These are phyloP conservation scores for Lactarius hatsudake DNA, from an alignment of 768 basidiomycete species.

Conservation along the genomic window DNA sequence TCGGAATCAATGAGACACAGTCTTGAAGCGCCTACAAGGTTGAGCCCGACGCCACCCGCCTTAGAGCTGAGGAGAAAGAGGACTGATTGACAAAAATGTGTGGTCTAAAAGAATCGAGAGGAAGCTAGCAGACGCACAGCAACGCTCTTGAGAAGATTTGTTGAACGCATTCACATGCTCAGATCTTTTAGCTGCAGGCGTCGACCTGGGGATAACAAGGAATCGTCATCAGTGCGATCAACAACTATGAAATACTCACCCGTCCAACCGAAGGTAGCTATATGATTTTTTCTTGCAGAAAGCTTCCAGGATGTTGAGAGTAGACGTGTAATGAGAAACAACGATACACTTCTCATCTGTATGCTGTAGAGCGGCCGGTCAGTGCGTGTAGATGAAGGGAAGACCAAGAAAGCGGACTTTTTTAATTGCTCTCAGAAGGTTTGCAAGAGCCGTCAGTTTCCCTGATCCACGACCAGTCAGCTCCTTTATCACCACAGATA, in stretches of 20 bases:
- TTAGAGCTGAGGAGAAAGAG: conserved; percentile 93
- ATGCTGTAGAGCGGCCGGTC: conserved; percentile 38
- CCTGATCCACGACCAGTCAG: conserved; percentile 45
- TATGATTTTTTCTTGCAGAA: conserved; percentile 77
- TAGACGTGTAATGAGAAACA: conserved; percentile 95
- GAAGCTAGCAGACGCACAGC: conserved; percentile 54
- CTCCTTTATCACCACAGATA: conserved; percentile 11
- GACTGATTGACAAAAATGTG: conserved; percentile 44
- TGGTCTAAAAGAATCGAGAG: neutral
- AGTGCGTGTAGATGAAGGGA: neutral
- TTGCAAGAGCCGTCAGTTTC: conserved; percentile 67
- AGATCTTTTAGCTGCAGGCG: conserved; percentile 72
- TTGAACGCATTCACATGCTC: conserved; percentile 91
- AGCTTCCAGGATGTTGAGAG: conserved; percentile 86
- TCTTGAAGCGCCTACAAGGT: conserved; percentile 87
- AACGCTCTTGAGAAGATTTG: conserved; percentile 60
- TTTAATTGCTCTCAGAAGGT: conserved; percentile 57
- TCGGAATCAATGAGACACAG: conserved; percentile 86
- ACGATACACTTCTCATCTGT: conserved; percentile 94
- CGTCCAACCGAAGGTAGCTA: conserved; percentile 83
- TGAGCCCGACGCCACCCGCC: conserved; percentile 93
- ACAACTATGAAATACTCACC: conserved; percentile 43
- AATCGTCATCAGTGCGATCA: conserved; percentile 5
- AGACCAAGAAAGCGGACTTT: conserved; percentile 41
- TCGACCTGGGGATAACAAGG: conserved; percentile 50